Evolutionary conservation across 1,284 basidiomycete species (phyloP).

Genomic region (Irpex lacteus): DNA sequence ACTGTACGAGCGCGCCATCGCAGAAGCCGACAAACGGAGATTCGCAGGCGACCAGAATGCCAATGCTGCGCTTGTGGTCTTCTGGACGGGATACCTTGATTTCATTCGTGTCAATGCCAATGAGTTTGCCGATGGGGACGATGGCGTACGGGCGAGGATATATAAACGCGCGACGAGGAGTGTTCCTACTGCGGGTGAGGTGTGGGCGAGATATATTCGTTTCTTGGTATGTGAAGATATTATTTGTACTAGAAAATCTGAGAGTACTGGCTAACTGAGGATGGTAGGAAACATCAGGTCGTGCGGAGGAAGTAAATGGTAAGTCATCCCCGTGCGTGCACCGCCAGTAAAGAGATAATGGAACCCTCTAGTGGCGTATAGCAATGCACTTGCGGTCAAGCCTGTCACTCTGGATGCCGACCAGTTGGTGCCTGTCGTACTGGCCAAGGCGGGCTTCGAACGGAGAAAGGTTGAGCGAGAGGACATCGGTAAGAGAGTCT

Average conservation of each 20-base stretch:
- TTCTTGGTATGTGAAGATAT: conserved; percentile 32
- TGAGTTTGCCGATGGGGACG: conserved; percentile 29
- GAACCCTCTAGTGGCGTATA: conserved; percentile 48
- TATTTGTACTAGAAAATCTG: too few species aligned
- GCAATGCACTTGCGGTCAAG: conserved; percentile 51
- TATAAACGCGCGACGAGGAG: conserved; percentile 60
- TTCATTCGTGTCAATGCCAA: conserved; percentile 42
- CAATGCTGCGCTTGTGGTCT: conserved; percentile 54
- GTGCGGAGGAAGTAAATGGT: conserved; percentile 2
- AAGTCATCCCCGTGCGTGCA: conserved; percentile 8
- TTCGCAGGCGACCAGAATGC: conserved; percentile 50
- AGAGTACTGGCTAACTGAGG: too few species aligned
- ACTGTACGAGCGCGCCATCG: conserved; percentile 78
- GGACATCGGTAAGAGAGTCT: conserved; percentile 35
- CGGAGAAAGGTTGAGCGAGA: conserved; percentile 51
- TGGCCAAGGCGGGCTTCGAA: conserved; percentile 67
- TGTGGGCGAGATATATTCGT: conserved; percentile 74
- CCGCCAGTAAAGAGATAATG: conserved; percentile 10
- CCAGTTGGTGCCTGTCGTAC: conserved; percentile 61
- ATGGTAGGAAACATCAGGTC: conserved; percentile 2
- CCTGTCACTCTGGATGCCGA: conserved; percentile 59
- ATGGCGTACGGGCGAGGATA: conserved; percentile 38
- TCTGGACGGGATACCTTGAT: conserved; percentile 68
- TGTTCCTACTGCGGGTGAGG: conserved; percentile 64
- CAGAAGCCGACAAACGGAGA: conserved; percentile 60